These are phyloP conservation scores for Psilocybe sp. DNA, from an alignment of 768 basidiomycete species.

Conservation along the genomic window DNA sequence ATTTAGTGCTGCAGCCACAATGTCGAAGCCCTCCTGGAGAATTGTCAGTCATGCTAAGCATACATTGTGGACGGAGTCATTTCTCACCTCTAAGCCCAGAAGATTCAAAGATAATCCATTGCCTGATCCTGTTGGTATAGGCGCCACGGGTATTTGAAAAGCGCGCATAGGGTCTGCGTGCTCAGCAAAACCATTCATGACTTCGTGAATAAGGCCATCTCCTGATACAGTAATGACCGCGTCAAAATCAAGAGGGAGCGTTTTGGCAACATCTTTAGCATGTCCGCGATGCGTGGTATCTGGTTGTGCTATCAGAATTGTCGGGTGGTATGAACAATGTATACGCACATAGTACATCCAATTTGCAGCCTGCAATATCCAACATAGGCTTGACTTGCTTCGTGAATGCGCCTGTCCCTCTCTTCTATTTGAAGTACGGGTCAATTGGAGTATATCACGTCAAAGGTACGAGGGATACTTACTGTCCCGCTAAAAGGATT, in stretches of 20 bases:
- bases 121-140: slow-evolving; percentile 80
- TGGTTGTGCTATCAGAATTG: slow-evolving; percentile 21
- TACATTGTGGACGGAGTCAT: background rate
- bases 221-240: slow-evolving; percentile 77
- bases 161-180: slow-evolving; percentile 59
- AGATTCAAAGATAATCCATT: slow-evolving; percentile 77
- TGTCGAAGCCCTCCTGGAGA: slow-evolving; percentile 63
- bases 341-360: slow-evolving; percentile 62
- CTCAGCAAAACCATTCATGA: slow-evolving; percentile 78
- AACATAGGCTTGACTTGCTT: slow-evolving; percentile 71
- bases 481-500: slow-evolving; percentile 84
- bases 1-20: slow-evolving; percentile 71
- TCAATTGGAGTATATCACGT: background rate
- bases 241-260: slow-evolving; percentile 53
- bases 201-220: slow-evolving; percentile 81
- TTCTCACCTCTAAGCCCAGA: slow-evolving; percentile 56
- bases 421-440: slow-evolving; percentile 45
- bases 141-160: slow-evolving; percentile 67
- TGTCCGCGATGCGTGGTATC: slow-evolving; percentile 66
- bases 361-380: slow-evolving; percentile 56
- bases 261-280: slow-evolving; percentile 61
- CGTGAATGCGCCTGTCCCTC: slow-evolving; percentile 49
- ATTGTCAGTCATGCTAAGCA: slow-evolving; percentile 1
- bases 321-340: background rate
- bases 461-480: slow-evolving; percentile 22